Evolutionary conservation across 805 yeast species (phyloP).

Genomic region (Isabelozyma pseudorhagii): DNA sequence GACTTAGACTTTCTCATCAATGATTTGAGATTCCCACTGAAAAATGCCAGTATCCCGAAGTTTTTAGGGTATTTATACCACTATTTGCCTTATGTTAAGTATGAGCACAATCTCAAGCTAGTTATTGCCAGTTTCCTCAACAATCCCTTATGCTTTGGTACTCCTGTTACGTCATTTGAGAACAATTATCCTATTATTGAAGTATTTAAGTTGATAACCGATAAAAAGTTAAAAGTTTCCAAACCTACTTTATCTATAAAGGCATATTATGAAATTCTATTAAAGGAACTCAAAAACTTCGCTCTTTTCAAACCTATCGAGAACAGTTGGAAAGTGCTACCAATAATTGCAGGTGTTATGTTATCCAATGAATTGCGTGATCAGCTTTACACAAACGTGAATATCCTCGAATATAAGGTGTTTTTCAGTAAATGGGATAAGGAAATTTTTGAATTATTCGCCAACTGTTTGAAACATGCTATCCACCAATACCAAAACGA

Average conservation of each 20-base stretch:
- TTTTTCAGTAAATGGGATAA: conserved; percentile 36
- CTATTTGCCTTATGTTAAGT: conserved; percentile 49
- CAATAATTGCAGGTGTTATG: conserved; percentile 45
- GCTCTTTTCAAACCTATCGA: conserved; percentile 20
- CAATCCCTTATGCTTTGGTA: conserved; percentile 34
- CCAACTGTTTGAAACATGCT: conserved; percentile 19
- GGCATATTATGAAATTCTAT: conserved; percentile 37
- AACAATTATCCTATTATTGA: conserved; percentile 42
- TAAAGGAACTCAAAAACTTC: conserved; percentile 31
- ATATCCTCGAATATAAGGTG: conserved; percentile 22
- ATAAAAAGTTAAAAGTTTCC: conserved; percentile 44
- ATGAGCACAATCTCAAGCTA: conserved; percentile 43
- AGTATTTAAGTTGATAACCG: conserved; percentile 44
- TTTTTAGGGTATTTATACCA: conserved; percentile 47
- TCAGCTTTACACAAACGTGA: conserved; percentile 25
- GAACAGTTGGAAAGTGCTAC: conserved; percentile 46
- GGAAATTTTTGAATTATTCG: conserved; percentile 24
- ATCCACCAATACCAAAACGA: conserved; percentile 18
- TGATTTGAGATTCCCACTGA: conserved; percentile 40
- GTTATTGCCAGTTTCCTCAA: conserved; percentile 43
- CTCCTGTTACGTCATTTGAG: conserved; percentile 17
- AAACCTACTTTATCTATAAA: conserved; percentile 47
- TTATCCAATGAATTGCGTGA: conserved; percentile 34
- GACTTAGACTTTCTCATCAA: conserved; percentile 48
- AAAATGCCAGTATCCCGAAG: conserved; percentile 25